Evolutionary conservation across 306 rosid genomes (phyloP).

Genomic region (Argentina anserina): DNA sequence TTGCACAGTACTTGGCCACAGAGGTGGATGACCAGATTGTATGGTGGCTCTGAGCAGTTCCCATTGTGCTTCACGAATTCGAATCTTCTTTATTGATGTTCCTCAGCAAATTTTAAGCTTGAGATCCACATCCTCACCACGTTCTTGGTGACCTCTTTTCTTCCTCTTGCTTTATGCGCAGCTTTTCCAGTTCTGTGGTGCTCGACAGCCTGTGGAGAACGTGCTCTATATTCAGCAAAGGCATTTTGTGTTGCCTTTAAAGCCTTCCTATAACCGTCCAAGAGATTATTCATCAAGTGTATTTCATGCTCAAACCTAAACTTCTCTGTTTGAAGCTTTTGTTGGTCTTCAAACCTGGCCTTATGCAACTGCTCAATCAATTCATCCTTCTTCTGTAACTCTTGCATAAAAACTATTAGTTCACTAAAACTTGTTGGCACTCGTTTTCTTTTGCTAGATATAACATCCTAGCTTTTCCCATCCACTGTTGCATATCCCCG

Average conservation of each 20-base stretch:
- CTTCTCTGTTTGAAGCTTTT: slow-evolving; percentile 55
- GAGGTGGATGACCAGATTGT: slow-evolving; percentile 65
- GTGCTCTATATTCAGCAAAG: slow-evolving; percentile 62
- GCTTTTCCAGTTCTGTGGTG: slow-evolving; percentile 70
- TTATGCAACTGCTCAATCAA: slow-evolving; percentile 56
- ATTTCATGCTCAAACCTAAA: slow-evolving; percentile 75
- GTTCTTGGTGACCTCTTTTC: no score
- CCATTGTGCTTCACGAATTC: slow-evolving; percentile 82
- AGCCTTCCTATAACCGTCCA: slow-evolving; percentile 79
- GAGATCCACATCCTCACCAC: no score
- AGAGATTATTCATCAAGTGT: slow-evolving; percentile 56
- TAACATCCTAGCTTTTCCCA: slow-evolving; percentile 65
- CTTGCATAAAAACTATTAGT: slow-evolving; percentile 54
- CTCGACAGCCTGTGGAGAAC: slow-evolving; percentile 63
- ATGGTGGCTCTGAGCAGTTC: slow-evolving; percentile 55
- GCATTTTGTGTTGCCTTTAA: slow-evolving; percentile 59
- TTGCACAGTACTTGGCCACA: slow-evolving; percentile 89
- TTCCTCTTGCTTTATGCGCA: slow-evolving; percentile 66
- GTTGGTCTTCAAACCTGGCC: slow-evolving; percentile 61
- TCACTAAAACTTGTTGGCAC: slow-evolving; percentile 39
- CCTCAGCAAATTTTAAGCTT: slow-evolving; percentile 91
- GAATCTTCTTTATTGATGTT: slow-evolving; percentile 52
- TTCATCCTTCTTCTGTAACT: slow-evolving; percentile 61
- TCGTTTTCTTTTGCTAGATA: slow-evolving; percentile 56
- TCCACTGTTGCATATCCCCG: slow-evolving; percentile 38